phyloP scores from a whole-genome alignment of 495 filamentous ascomycete species.

The Schizothecium vesticola region DNA sequence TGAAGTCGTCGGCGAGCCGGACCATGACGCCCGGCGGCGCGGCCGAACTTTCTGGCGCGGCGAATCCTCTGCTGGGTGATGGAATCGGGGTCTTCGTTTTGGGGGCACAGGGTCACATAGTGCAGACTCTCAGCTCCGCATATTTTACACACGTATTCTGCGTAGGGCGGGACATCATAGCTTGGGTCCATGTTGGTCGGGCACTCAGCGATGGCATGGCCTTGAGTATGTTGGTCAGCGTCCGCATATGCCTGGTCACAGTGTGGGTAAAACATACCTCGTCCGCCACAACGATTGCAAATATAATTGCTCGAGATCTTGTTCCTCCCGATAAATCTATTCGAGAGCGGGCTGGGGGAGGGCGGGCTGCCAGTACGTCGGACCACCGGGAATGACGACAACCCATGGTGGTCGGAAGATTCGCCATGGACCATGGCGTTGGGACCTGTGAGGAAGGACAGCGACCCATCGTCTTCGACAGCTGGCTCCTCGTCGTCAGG shows the following conservation, averaged over 20 bases:
- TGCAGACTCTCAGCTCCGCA: slow-evolving; percentile 28
- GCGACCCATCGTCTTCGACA: background rate
- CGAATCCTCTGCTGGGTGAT: background rate
- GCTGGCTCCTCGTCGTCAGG: background rate
- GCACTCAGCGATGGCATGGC: slow-evolving; percentile 36
- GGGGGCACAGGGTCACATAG: slow-evolving; percentile 30
- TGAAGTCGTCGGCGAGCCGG: background rate
- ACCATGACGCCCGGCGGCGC: background rate
- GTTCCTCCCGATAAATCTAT: background rate
- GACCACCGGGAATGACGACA: background rate
- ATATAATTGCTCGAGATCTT: background rate
- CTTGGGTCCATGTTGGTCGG: slow-evolving; percentile 38
- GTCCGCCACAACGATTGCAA: background rate
- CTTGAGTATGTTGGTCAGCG: slow-evolving; percentile 19
- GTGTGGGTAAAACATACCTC: background rate
- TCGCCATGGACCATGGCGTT: background rate
- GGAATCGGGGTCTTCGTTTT: slow-evolving; percentile 15
- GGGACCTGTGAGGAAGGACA: background rate
- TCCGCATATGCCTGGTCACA: background rate
- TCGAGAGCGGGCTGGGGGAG: background rate
- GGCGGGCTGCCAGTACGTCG: background rate
- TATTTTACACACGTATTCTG: slow-evolving; percentile 31
- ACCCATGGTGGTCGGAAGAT: background rate
- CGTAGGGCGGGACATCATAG: slow-evolving; percentile 25
- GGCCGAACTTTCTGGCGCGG: background rate